phyloP scores from a whole-genome alignment of 1,284 basidiomycete genomes.

The Ceratobasidium sp. region DNA sequence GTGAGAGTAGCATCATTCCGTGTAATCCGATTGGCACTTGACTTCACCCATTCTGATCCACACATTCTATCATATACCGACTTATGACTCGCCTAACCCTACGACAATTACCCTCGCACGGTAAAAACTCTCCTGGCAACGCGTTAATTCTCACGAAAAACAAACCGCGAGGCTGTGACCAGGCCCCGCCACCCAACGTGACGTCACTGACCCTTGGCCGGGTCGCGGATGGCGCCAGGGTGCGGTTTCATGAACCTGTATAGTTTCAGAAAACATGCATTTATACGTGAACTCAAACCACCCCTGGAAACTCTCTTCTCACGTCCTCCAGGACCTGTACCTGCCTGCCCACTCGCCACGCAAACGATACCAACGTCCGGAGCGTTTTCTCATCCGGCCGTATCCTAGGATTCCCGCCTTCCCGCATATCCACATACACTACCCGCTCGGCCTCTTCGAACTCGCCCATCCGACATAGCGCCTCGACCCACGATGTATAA shows the following conservation, averaged over 20 bases:
- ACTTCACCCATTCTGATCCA: not conserved
- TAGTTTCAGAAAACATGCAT: conserved; percentile 10
- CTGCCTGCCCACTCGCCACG: conserved; percentile 38
- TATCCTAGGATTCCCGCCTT: not conserved
- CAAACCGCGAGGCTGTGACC: conserved; percentile 3
- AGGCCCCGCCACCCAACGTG: not conserved
- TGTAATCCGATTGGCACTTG: conserved; percentile 10
- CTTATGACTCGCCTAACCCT: not conserved
- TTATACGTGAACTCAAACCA: conserved; percentile 14
- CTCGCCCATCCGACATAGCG: conserved; percentile 42
- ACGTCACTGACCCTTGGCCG: conserved; percentile 21
- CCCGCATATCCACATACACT: conserved; percentile 45
- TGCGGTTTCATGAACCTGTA: conserved; percentile 26
- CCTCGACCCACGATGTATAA: conserved; percentile 43
- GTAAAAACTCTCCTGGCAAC: not conserved
- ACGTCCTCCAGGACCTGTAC: conserved; percentile 30
- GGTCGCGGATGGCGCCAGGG: conserved; percentile 3
- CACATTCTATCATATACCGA: not conserved
- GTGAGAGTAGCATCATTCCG: too few species aligned
- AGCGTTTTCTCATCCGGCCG: conserved; percentile 33
- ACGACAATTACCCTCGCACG: not conserved
- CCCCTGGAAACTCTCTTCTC: conserved; percentile 27
- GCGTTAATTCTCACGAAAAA: not conserved
- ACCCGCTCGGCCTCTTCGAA: conserved; percentile 40
- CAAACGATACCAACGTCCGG: conserved; percentile 46